Conservation (phyloP, 176 grass and related monocot species). For the Carex scoparia region DNA sequence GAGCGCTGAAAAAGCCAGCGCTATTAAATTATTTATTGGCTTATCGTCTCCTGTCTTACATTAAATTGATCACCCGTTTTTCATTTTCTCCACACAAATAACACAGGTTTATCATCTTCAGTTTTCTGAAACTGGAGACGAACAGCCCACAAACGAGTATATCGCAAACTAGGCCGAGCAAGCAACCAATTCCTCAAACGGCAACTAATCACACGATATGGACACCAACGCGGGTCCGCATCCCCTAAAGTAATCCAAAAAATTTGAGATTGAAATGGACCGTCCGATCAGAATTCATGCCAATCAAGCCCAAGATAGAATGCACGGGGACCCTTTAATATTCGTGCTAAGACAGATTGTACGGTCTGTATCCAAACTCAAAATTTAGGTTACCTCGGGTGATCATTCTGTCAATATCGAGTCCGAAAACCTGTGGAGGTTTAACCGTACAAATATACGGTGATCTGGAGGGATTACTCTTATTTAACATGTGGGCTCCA, state of each 20-base stretch:
- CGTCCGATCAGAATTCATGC: no score
- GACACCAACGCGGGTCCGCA: no score
- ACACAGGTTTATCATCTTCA: neutral
- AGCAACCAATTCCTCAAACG: constrained; percentile 1
- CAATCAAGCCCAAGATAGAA: no score
- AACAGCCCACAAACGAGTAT: neutral
- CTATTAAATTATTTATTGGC: neutral
- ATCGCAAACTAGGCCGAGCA: neutral
- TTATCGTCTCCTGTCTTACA: neutral
- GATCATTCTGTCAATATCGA: neutral
- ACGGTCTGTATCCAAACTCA: no score
- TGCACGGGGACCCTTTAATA: no score
- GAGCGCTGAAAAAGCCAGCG: neutral
- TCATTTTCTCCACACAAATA: neutral
- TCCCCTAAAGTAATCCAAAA: no score
- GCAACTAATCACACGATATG: neutral
- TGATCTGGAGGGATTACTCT: neutral
- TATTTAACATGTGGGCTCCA: no score
- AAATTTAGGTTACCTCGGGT: no score
- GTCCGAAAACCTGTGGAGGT: neutral
- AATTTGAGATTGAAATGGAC: no score
- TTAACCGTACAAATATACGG: neutral
- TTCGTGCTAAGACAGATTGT: no score
- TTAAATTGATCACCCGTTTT: neutral
- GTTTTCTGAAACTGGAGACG: neutral